These are phyloP conservation scores for Plasmodium yoelii DNA, from an alignment of 169 alveolate genomes.

Conservation along the genomic window DNA sequence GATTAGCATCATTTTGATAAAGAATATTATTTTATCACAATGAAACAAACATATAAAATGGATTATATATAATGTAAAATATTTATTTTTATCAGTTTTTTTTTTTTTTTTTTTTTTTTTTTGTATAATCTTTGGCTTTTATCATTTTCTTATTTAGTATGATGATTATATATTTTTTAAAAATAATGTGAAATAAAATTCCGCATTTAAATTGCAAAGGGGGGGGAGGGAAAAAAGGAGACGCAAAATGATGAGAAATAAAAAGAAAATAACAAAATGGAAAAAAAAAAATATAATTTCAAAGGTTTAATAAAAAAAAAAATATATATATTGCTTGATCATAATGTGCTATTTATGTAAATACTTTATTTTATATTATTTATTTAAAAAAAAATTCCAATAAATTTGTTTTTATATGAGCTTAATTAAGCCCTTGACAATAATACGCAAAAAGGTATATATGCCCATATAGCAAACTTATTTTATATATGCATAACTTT, in stretches of 20 bases:
- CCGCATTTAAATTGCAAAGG: neutral
- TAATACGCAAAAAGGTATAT: constrained; percentile 4
- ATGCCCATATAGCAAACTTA: neutral
- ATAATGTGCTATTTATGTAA: too few relatives aligned
- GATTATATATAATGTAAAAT: too few relatives aligned
- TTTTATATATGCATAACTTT: neutral
- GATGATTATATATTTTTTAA: too few relatives aligned
- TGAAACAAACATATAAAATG: too few relatives aligned
- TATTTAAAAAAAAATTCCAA: neutral
- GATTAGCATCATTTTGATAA: too few relatives aligned
- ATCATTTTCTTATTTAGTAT: too few relatives aligned
- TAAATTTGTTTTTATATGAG: neutral
- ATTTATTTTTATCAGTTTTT: too few relatives aligned
- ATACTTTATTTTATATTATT: neutral
- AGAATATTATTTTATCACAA: too few relatives aligned
- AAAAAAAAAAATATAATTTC: neutral
- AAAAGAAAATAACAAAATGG: constrained; percentile 2
- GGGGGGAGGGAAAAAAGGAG: neutral
- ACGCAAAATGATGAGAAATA: neutral
- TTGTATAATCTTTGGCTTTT: too few relatives aligned
- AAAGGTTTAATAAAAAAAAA: neutral
- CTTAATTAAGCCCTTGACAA: neutral
- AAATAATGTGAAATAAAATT: neutral
- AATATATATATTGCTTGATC: neutral
- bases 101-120: too few relatives aligned